Evolutionary conservation across 768 basidiomycete genomes (phyloP).

Genomic region (Serendipita sp.): DNA sequence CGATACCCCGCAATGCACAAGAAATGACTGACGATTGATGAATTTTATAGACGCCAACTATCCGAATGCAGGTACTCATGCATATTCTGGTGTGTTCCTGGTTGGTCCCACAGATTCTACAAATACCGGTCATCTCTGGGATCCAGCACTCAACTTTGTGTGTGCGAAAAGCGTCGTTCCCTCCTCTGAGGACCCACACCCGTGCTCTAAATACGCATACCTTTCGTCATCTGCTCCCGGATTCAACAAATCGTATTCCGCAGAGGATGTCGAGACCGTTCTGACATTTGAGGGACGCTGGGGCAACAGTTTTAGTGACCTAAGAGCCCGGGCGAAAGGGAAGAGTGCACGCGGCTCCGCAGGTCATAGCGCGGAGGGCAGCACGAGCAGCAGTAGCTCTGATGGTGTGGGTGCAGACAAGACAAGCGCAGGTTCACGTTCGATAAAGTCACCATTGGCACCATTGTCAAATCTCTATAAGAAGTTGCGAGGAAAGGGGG

Average conservation of each 20-base stretch:
- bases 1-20: too few relatives aligned
- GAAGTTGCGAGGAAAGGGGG: background rate
- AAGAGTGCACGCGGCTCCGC: background rate
- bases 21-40: background rate
- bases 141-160: conserved; percentile 10
- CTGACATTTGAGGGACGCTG: background rate
- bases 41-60: conserved; percentile 11
- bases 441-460: background rate
- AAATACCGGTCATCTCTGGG: conserved; percentile 8
- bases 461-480: background rate
- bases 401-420: background rate
- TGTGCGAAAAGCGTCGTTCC: background rate
- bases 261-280: background rate
- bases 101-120: conserved; percentile 11
- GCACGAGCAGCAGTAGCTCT: too few relatives aligned
- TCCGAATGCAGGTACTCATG: conserved; percentile 7
- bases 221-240: conserved; percentile 7
- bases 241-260: background rate
- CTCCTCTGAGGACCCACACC: background rate
- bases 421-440: background rate
- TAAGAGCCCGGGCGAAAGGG: background rate
- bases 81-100: conserved; percentile 9
- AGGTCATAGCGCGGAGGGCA: background rate
- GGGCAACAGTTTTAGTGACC: background rate
- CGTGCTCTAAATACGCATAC: background rate